Conservation (phyloP, 2,329 filamentous ascomycete species). For the Colletotrichum sp. region DNA sequence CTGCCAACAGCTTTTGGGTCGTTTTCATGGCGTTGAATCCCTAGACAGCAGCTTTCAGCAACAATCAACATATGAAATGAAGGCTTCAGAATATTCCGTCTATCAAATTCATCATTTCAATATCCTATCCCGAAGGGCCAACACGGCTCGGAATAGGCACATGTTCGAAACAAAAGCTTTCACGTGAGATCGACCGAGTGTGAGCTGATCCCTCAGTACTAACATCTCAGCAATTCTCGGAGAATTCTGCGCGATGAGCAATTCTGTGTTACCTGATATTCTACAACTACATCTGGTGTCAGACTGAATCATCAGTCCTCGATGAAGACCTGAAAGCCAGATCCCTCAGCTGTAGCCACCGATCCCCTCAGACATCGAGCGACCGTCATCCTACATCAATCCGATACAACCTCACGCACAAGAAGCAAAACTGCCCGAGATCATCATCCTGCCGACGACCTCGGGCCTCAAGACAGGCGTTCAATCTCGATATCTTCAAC, state of each 20-base stretch:
- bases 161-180: not conserved
- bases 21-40: too few relatives aligned
- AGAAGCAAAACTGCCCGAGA: not conserved
- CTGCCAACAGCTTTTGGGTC: too few relatives aligned
- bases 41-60: too few relatives aligned
- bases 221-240: not conserved
- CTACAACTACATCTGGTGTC: not conserved
- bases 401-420: not conserved
- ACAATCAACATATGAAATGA: too few relatives aligned
- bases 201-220: not conserved
- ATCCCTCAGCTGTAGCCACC: too few relatives aligned
- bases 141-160: too few relatives aligned
- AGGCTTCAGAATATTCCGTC: too few relatives aligned
- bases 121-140: too few relatives aligned
- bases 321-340: not conserved
- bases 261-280: not conserved
- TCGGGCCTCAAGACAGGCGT: not conserved
- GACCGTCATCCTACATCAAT: not conserved
- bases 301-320: not conserved
- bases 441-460: not conserved
- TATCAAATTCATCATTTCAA: too few relatives aligned
- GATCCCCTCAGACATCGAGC: not conserved
- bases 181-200: not conserved
- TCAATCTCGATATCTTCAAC: not conserved
- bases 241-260: not conserved